Evolutionary conservation across 169 alveolate species (phyloP).

Genomic region (Plasmodium coatneyi): DNA sequence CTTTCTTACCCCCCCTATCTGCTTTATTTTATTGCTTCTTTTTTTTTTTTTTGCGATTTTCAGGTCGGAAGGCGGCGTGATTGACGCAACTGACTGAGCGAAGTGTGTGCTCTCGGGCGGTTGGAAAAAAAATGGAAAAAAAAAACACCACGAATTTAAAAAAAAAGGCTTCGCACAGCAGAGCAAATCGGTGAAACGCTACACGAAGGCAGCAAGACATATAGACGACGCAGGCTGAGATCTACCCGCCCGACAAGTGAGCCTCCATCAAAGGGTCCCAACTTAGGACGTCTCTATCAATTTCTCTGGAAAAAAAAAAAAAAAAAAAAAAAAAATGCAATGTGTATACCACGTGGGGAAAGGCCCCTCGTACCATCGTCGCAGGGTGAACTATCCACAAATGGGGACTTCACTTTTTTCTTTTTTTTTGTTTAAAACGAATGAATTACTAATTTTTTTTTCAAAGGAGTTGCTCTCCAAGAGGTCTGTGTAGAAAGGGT

Average conservation of each 20-base stretch:
- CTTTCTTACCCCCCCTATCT: not conserved
- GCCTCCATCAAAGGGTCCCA: not conserved
- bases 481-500: conserved; percentile 39
- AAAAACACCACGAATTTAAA: not conserved
- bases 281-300: conserved; percentile 42
- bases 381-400: not conserved
- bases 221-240: not conserved
- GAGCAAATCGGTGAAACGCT: not conserved
- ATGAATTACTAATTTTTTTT: conserved; percentile 50
- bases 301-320: conserved; percentile 36
- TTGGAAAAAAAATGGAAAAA: not conserved
- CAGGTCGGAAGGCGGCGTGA: conserved; percentile 77
- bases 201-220: not conserved
- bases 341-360: not conserved
- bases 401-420: not conserved
- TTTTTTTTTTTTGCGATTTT: not conserved
- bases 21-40: not conserved
- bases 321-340: not conserved
- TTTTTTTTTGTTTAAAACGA: not conserved
- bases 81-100: conserved; percentile 74
- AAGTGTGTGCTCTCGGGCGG: not conserved
- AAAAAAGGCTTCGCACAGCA: not conserved
- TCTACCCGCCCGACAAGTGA: not conserved
- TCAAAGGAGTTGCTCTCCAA: conserved; percentile 22
- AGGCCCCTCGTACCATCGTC: not conserved